Percentiles rank a stretch among this genome's conserved stretches.
phyloP scores from a whole-genome alignment of 1,284 basidiomycete species.

The Laetiporus sulphureus region DNA sequence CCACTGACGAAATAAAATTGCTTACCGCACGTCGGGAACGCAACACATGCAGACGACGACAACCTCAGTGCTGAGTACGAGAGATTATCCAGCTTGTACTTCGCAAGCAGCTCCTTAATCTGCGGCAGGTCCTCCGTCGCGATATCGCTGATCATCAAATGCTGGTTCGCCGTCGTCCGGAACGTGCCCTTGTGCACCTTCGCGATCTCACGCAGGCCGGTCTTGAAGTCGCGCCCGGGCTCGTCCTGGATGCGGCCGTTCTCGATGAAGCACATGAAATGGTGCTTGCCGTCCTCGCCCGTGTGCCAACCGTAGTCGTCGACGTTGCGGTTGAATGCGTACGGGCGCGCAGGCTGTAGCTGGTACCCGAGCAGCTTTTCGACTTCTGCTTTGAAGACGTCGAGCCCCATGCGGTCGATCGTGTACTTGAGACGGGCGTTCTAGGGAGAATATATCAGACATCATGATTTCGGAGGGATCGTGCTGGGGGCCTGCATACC shows the following conservation, averaged over 20 bases:
- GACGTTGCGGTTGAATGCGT: constrained; percentile 84
- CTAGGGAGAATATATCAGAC: constrained; percentile 34
- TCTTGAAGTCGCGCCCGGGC: constrained; percentile 87
- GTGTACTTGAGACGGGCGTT: constrained; percentile 97
- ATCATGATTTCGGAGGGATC: neutral
- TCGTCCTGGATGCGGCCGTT: constrained; percentile 97
- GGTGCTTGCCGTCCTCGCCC: constrained; percentile 85
- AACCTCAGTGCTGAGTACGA: constrained; percentile 77
- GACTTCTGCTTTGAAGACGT: constrained; percentile 83
- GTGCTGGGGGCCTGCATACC: constrained; percentile 3
- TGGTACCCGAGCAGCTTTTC: constrained; percentile 85
- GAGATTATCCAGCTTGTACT: constrained; percentile 92
- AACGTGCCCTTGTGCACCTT: constrained; percentile 92
- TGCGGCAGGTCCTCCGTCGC: constrained; percentile 62
- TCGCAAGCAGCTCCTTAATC: constrained; percentile 76
- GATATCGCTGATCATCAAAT: constrained; percentile 86
- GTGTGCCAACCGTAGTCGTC: constrained; percentile 93
- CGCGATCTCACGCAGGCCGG: constrained; percentile 88
- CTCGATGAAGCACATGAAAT: constrained; percentile 95
- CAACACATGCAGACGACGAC: constrained; percentile 90
- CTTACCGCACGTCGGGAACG: constrained; percentile 92
- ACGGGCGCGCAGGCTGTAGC: constrained; percentile 70
- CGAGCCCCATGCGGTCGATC: constrained; percentile 89
- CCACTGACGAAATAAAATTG: constrained; percentile 10
- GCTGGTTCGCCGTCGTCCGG: constrained; percentile 93